Evolutionary conservation across 2,329 filamentous ascomycete genomes (phyloP).

Genomic region (Gyromitra esculenta): DNA sequence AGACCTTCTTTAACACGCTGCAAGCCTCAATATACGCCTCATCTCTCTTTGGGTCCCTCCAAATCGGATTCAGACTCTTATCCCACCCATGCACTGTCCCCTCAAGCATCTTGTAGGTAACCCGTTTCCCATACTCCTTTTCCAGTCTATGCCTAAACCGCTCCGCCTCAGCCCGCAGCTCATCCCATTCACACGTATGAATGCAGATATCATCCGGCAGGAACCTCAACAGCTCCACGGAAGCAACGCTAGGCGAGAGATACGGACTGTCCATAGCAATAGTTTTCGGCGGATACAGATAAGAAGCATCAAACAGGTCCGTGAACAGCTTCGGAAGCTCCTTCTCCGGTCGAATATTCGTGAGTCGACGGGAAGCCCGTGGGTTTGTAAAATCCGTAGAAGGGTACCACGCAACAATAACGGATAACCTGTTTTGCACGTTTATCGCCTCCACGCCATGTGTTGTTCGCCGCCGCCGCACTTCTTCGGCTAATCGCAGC

Average conservation of each 20-base stretch:
- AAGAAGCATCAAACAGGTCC: constrained; percentile 71
- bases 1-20: constrained; percentile 64
- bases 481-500: constrained; percentile 56
- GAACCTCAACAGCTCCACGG: constrained; percentile 64
- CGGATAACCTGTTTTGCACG: not conserved
- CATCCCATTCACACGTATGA: constrained; percentile 73
- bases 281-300: constrained; percentile 66
- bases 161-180: constrained; percentile 71
- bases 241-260: constrained; percentile 69
- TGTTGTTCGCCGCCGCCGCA: constrained; percentile 27
- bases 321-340: constrained; percentile 69
- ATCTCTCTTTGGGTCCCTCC: constrained; percentile 65
- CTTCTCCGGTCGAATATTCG: constrained; percentile 67
- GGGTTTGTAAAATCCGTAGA: constrained; percentile 70
- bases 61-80: constrained; percentile 71
- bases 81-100: constrained; percentile 73
- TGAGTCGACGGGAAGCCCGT: constrained; percentile 68
- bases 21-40: constrained; percentile 68
- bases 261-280: constrained; percentile 65
- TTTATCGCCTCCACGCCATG: not conserved
- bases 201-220: constrained; percentile 66
- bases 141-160: constrained; percentile 70
- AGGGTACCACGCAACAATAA: constrained; percentile 70
- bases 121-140: constrained; percentile 64
- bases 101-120: constrained; percentile 69